Base-by-base conservation (phyloP, 345 rosid species). In the Anastatica hierochuntica region DNA sequence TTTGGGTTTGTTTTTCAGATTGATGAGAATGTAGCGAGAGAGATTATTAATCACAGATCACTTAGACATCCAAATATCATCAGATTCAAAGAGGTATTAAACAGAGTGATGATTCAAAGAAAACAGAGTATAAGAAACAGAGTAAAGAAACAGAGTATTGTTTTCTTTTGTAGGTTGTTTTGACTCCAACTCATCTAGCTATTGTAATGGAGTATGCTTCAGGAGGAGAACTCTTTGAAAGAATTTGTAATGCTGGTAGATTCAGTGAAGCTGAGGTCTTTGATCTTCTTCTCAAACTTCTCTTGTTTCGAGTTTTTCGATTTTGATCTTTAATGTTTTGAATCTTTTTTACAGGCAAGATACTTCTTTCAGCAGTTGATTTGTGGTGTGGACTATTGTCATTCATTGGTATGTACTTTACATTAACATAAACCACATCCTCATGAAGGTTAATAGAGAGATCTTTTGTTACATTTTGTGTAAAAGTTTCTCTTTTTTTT, bases 141-240 rank as follows among this genome's bases (percentile, higher is more conserved):
- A 38, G 27, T 60, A 21, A 36, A 7, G 41, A n/a, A n/a, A n/a
- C n/a, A n/a, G n/a, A n/a, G n/a, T n/a, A n/a, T n/a, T n/a, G n/a
- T n/a, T 49, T 27, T 19, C 3, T 24, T 27, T 10, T 59, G 59
- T 63, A 84, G 96, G 84, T 88, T 55, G 83, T 80, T 60, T 55
- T 88, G 75, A 84, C 92, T 7, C 81, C 88, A 17, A 82, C 97
- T 10, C 97, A 88, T 80, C 74, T 84, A 59, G 95, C 81, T 0
- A 88, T 88, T 58, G 88, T 82, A 18, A 88, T 84, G 95, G 97
- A 88, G 71, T 82, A 84, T 70, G 97, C n/a, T 14, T 82, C 88
- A 27, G 95, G 95, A 3, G 97, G 97, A 46, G 97, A 88, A 68
- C 88, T 88, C 54, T 88, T 88, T 66, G 90, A 82, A 43, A 64